Evolutionary conservation across 2,329 filamentous ascomycete genomes (phyloP), one percentile per base, ranked within the genome.

Genomic region (Cadophora sp.): DNA sequence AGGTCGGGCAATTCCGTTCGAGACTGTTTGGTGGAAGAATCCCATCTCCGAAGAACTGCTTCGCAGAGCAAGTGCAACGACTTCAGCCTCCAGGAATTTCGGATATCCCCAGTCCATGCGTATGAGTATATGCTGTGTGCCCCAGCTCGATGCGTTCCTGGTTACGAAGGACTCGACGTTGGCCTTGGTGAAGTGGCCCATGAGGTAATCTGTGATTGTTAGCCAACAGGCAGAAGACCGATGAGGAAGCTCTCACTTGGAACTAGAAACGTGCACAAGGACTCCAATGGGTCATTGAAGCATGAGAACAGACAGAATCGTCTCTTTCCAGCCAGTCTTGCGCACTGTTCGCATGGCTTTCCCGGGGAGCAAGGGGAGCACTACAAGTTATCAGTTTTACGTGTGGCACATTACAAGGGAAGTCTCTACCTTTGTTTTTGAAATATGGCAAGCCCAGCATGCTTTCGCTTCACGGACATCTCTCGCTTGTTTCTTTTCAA

Each of bases 381-480:
- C 72, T 76, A 43, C 19, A 8, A 46, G 48, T 31, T 3, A 11
- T 50, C 58, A 62, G 12, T 24, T 40, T 59, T 5, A 8, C 14
- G 22, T 12, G 4, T 43, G 12, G 31, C 31, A 43, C 19, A 43
- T 43, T 22, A 29, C 27, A 51, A 37, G 31, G 22, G 37, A 26
- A 27, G n/a, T 34, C 19, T 43, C 7, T 66, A 75, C 75, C 70
- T 77, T 77, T 14, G 73, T 77, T 46, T 77, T 77, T 4, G 76
- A 77, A 19, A 77, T 76, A 71, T 77, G 76, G 50, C 76, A 77
- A 62, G 75, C 74, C 76, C 76, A 77, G 62, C 76, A 77, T 37
- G 76, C 76, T 59, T 75, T 74, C 4, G 73, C 74, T 40, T 77
- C 73, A 22, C 76, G 69, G 22, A 77, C 76, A 65, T 77, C 73